phyloP scores from a whole-genome alignment of 208 protist genomes.

The Jaenimonas drosophilae region DNA sequence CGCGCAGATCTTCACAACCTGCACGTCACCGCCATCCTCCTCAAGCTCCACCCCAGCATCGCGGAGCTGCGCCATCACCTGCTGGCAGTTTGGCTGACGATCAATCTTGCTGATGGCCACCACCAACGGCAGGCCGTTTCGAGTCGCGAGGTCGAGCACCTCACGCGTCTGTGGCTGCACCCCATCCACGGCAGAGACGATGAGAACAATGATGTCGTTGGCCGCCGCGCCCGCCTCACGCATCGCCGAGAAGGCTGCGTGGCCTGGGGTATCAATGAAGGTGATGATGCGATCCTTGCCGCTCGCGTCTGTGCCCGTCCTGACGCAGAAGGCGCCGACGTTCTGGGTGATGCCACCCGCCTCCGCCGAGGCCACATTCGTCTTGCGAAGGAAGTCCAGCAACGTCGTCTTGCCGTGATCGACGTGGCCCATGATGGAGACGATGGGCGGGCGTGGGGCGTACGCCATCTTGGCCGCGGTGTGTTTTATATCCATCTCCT shows the following conservation, averaged over 20 bases:
- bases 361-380: slow-evolving; percentile 90
- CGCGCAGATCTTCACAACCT: slow-evolving; percentile 88
- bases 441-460: slow-evolving; percentile 84
- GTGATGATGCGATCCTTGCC: slow-evolving; percentile 83
- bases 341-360: slow-evolving; percentile 98
- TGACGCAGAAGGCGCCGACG: slow-evolving; percentile 89
- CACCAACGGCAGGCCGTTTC: slow-evolving; percentile 77
- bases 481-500: slow-evolving; percentile 81
- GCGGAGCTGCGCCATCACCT: slow-evolving; percentile 76
- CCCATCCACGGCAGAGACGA: slow-evolving; percentile 95
- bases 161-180: slow-evolving; percentile 93
- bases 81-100: slow-evolving; percentile 70
- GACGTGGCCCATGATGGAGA: slow-evolving; percentile 99
- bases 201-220: slow-evolving; percentile 95
- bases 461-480: slow-evolving; percentile 73
- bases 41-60: slow-evolving; percentile 80
- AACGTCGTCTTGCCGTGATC: slow-evolving; percentile 98
- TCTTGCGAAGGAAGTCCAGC: slow-evolving; percentile 91
- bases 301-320: slow-evolving; percentile 26
- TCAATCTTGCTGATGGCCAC: slow-evolving; percentile 98
- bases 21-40: slow-evolving; percentile 92
- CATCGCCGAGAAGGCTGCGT: slow-evolving; percentile 94
- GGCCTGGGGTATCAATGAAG: slow-evolving; percentile 98
- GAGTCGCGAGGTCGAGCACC: slow-evolving; percentile 75
- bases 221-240: slow-evolving; percentile 88